Percentiles rank a stretch among this genome's conserved stretches.
Evolutionary conservation across 129 eudicot species (phyloP).

Genomic region (Solidago caesia): DNA sequence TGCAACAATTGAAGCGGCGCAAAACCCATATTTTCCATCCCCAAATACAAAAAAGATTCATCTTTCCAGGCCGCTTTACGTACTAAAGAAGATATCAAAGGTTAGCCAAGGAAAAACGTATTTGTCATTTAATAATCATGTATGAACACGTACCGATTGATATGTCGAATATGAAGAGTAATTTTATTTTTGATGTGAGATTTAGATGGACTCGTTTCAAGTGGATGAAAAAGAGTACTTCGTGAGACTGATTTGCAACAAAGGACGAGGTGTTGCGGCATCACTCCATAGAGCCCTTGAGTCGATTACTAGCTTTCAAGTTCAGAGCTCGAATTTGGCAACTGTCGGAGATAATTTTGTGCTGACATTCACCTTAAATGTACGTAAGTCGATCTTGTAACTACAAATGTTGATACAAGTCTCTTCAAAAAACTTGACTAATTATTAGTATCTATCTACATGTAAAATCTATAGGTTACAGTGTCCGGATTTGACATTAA

Average conservation of each 20-base stretch:
- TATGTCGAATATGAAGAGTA: too few relatives aligned
- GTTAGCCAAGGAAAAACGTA: conserved; percentile 18
- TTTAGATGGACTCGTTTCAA: conserved; percentile 60
- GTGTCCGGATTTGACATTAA: conserved; percentile 40
- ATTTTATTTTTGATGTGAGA: background rate
- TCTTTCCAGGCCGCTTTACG: conserved; percentile 5
- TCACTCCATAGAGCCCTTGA: conserved; percentile 58
- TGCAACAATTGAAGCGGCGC: conserved; percentile 47
- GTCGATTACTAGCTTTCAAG: conserved; percentile 45
- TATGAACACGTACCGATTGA: too few relatives aligned
- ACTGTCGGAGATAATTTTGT: conserved; percentile 48
- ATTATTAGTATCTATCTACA: background rate
- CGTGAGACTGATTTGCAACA: conserved; percentile 47
- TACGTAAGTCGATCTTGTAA: conserved; percentile 12
- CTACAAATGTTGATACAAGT: too few relatives aligned
- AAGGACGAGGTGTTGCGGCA: conserved; percentile 54
- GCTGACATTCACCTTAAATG: conserved; percentile 55
- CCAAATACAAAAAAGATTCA: conserved; percentile 22
- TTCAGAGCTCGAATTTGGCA: conserved; percentile 53
- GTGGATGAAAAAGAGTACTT: conserved; percentile 60
- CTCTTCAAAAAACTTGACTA: background rate
- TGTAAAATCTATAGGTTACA: conserved; percentile 37
- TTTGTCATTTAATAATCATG: too few relatives aligned
- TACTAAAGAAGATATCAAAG: conserved; percentile 46
- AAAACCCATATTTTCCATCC: conserved; percentile 4